Conservation (phyloP, 1,284 basidiomycete genomes). For the Naganishia liquefaciens region DNA sequence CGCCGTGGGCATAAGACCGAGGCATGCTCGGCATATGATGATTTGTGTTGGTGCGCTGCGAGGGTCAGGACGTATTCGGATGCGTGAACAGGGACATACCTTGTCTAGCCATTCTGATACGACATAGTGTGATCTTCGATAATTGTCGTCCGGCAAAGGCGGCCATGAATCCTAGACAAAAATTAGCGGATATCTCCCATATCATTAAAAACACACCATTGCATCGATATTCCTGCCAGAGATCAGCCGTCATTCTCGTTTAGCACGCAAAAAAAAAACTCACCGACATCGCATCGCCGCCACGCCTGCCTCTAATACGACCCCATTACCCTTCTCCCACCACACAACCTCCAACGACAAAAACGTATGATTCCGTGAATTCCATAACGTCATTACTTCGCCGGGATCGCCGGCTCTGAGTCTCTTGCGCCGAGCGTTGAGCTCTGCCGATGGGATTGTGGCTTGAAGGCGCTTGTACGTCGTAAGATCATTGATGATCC, state of each 20-base stretch:
- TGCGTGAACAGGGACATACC: slow-evolving; percentile 57
- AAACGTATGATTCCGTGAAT: slow-evolving; percentile 65
- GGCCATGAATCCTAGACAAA: slow-evolving; percentile 70
- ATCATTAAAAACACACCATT: slow-evolving; percentile 50
- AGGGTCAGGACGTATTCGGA: slow-evolving; percentile 2
- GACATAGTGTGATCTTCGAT: slow-evolving; percentile 78
- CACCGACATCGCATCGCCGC: slow-evolving; percentile 44
- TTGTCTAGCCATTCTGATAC: slow-evolving; percentile 76
- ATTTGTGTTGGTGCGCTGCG: slow-evolving; percentile 46
- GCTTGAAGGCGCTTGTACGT: slow-evolving; percentile 72
- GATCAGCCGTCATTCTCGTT: slow-evolving; percentile 65
- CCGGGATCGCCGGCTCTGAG: slow-evolving; percentile 69
- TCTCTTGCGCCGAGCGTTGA: slow-evolving; percentile 68
- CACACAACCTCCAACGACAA: slow-evolving; percentile 74
- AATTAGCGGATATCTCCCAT: slow-evolving; percentile 24
- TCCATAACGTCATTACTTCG: slow-evolving; percentile 70
- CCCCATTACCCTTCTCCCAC: slow-evolving; percentile 66
- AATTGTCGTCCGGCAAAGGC: slow-evolving; percentile 73
- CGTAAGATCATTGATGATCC: slow-evolving; percentile 67
- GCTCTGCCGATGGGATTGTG: slow-evolving; percentile 69
- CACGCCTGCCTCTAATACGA: slow-evolving; percentile 33
- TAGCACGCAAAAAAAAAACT: slow-evolving; percentile 67
- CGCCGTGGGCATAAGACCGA: slow-evolving; percentile 62
- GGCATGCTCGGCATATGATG: slow-evolving; percentile 44
- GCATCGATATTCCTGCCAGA: slow-evolving; percentile 54